Conservation (phyloP, 352 stramenopile genomes). For the Blastocystis sp. region DNA sequence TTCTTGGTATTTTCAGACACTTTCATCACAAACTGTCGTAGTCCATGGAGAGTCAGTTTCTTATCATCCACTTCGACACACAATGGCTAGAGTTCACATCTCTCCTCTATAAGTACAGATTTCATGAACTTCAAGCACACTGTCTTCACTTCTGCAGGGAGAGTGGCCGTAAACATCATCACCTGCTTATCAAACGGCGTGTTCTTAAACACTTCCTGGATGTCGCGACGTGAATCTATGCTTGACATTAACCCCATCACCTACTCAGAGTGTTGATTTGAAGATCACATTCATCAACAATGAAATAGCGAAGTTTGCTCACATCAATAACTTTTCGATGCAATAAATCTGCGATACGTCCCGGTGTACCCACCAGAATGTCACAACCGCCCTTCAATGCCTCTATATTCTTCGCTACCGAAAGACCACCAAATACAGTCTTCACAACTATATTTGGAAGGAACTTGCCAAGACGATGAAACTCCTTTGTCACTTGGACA, state of each 20-base stretch:
- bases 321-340: constrained; percentile 79
- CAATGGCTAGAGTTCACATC: constrained; percentile 27
- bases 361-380: constrained; percentile 94
- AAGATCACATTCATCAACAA: constrained; percentile 99
- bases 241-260: neutral
- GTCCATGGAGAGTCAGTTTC: constrained; percentile 97
- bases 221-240: constrained; percentile 90
- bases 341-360: constrained; percentile 76
- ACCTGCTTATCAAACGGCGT: constrained; percentile 98
- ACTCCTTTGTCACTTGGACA: constrained; percentile 99
- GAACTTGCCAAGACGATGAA: constrained; percentile 98
- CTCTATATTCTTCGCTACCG: constrained; percentile 66
- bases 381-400: constrained; percentile 84
- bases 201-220: constrained; percentile 97
- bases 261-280: constrained; percentile 78
- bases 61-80: constrained; percentile 96
- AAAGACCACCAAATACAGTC: constrained; percentile 68
- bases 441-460: constrained; percentile 82
- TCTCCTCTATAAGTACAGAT: constrained; percentile 2
- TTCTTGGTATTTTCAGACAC: constrained; percentile 70
- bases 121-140: constrained; percentile 97
- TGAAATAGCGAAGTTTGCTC: constrained; percentile 97
- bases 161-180: constrained; percentile 97
- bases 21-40: constrained; percentile 95
- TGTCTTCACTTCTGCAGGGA: constrained; percentile 95